phyloP scores from a whole-genome alignment of 2,329 filamentous ascomycete species.

The Aspergillus chevalieri region DNA sequence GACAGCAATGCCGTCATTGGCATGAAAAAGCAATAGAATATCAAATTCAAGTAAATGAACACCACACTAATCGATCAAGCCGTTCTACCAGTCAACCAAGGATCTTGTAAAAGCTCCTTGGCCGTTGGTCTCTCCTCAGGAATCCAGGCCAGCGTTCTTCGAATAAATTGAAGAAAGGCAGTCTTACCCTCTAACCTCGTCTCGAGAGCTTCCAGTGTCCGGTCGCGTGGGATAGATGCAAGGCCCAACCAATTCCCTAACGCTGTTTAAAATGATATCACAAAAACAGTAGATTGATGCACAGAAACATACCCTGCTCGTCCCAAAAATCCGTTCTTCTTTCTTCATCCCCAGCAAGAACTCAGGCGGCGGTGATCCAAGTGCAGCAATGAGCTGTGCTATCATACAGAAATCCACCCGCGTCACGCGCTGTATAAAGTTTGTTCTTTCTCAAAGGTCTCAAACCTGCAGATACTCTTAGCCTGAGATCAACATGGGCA shows the following conservation, averaged over 20 bases:
- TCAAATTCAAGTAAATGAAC: too few relatives aligned
- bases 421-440: constrained; percentile 34
- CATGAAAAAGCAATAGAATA: too few relatives aligned
- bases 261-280: background rate
- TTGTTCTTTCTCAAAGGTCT: constrained; percentile 19
- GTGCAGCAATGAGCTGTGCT: constrained; percentile 39
- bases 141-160: constrained; percentile 31
- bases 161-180: constrained; percentile 29
- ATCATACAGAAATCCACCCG: constrained; percentile 34
- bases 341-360: constrained; percentile 21
- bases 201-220: constrained; percentile 16
- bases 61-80: background rate
- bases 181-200: constrained; percentile 14
- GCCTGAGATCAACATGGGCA: constrained; percentile 1
- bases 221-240: constrained; percentile 20
- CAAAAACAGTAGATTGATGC: background rate
- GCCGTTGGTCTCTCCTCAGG: constrained; percentile 31
- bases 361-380: constrained; percentile 36
- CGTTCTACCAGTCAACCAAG: constrained; percentile 20
- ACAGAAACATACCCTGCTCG: constrained; percentile 21
- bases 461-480: constrained; percentile 32
- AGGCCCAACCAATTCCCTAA: constrained; percentile 24
- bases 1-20: too few relatives aligned
- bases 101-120: constrained; percentile 30
- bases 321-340: constrained; percentile 32